phyloP scores from a whole-genome alignment of 345 rosid genomes.

The Brassica carinata region DNA sequence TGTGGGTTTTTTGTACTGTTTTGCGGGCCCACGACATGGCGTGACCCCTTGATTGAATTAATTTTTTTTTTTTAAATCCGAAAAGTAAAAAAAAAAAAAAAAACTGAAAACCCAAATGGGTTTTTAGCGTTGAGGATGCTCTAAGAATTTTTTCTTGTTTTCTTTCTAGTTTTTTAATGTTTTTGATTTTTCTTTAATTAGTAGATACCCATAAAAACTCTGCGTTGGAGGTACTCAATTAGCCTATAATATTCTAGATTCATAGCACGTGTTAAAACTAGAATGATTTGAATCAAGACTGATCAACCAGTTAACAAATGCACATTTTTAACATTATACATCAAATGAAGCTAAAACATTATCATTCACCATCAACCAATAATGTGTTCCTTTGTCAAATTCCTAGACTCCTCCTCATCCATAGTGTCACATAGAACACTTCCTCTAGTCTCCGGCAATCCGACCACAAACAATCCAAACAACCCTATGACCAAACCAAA shows the following conservation, averaged over 20 bases:
- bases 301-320: neutral
- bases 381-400: constrained; percentile 2
- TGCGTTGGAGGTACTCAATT: too few relatives aligned
- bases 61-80: too few relatives aligned
- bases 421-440: constrained; percentile 54
- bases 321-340: neutral
- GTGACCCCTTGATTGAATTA: too few relatives aligned
- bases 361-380: constrained; percentile 2
- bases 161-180: too few relatives aligned
- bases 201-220: too few relatives aligned
- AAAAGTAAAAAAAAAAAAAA: too few relatives aligned
- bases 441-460: constrained; percentile 68
- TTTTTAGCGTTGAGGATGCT: too few relatives aligned
- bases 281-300: constrained; percentile 1
- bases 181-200: too few relatives aligned
- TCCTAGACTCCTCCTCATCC: constrained; percentile 60
- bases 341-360: constrained; percentile 3
- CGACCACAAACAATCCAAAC: constrained; percentile 51
- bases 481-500: constrained; percentile 57
- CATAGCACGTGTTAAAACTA: neutral
- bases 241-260: neutral
- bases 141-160: too few relatives aligned
- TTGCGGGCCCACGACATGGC: too few relatives aligned
- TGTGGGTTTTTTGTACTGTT: too few relatives aligned
- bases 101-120: too few relatives aligned